Evolutionary conservation across 179 eudicot species (phyloP).

Genomic region (Pouteria campechiana): DNA sequence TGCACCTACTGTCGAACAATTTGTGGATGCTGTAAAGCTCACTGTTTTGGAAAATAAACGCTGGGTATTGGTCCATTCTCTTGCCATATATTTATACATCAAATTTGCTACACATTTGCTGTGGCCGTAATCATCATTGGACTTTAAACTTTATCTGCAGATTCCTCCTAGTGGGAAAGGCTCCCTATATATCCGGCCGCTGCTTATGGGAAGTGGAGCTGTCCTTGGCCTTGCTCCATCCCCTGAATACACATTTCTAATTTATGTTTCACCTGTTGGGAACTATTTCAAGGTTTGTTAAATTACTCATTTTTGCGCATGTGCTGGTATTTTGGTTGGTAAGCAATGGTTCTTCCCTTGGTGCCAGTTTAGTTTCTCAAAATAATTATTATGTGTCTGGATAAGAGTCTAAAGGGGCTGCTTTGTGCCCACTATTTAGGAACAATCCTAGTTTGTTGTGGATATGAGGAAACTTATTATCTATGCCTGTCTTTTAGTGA

Average conservation of each 20-base stretch:
- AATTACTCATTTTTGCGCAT: background rate
- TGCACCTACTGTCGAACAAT: constrained; percentile 85
- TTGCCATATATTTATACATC: no score
- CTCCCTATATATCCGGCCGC: constrained; percentile 74
- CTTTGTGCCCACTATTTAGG: no score
- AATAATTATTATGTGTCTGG: no score
- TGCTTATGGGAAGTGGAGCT: constrained; percentile 97
- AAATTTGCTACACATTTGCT: no score
- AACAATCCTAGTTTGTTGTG: no score
- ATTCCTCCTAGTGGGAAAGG: constrained; percentile 91
- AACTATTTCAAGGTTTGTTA: constrained; percentile 82
- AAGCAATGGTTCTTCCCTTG: background rate
- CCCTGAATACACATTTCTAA: constrained; percentile 88
- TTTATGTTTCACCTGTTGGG: constrained; percentile 90
- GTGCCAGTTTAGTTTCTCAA: no score
- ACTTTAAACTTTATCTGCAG: no score
- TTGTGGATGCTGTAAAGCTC: constrained; percentile 75
- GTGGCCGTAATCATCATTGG: no score
- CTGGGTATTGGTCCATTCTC: constrained; percentile 46
- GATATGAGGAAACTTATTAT: no score
- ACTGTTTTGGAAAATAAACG: constrained; percentile 86
- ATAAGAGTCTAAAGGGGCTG: no score
- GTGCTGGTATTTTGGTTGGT: background rate
- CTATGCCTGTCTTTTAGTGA: no score
- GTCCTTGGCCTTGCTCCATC: constrained; percentile 92